A percentile compares a stretch with the other conserved stretches of the same genome.
Conservation (phyloP, 2,329 filamentous ascomycete species). For the Clonostachys chloroleuca region DNA sequence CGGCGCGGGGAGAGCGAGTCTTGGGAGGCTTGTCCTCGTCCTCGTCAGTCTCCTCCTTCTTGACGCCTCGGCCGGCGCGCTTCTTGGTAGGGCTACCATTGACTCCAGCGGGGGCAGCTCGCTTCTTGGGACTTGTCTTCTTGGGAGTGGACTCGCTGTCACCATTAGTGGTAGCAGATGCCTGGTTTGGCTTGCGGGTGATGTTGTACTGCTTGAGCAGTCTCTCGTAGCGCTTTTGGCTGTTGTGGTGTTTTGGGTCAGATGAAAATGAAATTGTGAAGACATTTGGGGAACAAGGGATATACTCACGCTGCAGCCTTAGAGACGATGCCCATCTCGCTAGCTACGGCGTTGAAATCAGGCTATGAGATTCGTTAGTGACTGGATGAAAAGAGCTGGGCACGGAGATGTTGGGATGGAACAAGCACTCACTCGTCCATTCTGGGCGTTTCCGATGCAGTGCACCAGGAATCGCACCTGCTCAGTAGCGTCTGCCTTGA, state of each 20-base stretch:
- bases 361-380: constrained; percentile 37
- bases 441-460: constrained; percentile 57
- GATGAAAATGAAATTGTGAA: background rate
- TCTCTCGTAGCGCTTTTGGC: constrained; percentile 64
- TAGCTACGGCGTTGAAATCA: constrained; percentile 61
- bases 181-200: constrained; percentile 7
- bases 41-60: background rate
- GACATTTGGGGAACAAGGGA: background rate
- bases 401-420: background rate
- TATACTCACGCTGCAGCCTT: constrained; percentile 66
- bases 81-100: constrained; percentile 15
- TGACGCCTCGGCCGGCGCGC: constrained; percentile 1
- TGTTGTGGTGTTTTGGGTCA: constrained; percentile 18
- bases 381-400: background rate
- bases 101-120: constrained; percentile 11
- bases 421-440: constrained; percentile 48
- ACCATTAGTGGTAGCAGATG: background rate
- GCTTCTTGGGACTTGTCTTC: constrained; percentile 16
- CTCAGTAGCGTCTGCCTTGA: constrained; percentile 41
- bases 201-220: constrained; percentile 58
- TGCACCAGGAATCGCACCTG: constrained; percentile 63
- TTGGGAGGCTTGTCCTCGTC: constrained; percentile 2
- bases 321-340: constrained; percentile 56
- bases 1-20: constrained; percentile 1
- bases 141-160: constrained; percentile 2